Evolutionary conservation across 75 land plant genomes (phyloP).

Genomic region (Ceratopteris richardii): DNA sequence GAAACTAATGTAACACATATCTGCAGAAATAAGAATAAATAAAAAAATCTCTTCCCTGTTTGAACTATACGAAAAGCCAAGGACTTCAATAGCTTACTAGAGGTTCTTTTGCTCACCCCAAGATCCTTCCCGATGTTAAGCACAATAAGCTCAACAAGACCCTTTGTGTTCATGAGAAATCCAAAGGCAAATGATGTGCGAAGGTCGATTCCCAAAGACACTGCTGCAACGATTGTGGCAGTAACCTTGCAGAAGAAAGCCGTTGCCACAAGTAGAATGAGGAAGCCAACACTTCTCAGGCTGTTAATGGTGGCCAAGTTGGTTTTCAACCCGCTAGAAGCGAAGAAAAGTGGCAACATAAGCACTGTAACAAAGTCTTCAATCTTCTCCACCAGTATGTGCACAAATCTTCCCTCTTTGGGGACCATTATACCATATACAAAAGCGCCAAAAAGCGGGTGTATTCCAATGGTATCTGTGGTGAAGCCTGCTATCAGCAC

Average conservation of each 20-base stretch:
- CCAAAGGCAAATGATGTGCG: constrained; percentile 24
- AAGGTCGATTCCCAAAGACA: constrained; percentile 15
- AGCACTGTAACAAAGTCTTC: constrained; percentile 38
- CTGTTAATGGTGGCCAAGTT: constrained; percentile 8
- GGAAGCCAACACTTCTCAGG: not conserved
- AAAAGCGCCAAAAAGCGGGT: constrained; percentile 36
- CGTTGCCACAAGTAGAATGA: constrained; percentile 7
- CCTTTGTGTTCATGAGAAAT: constrained; percentile 41
- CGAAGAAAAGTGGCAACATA: constrained; percentile 42
- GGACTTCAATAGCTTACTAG: no score
- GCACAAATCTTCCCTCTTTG: constrained; percentile 32
- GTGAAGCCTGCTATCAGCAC: constrained; percentile 21
- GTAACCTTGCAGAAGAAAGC: constrained; percentile 28
- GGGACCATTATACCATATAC: constrained; percentile 44
- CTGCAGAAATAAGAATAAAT: no score
- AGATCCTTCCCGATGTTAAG: constrained; percentile 17
- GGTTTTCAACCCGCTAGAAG: constrained; percentile 23
- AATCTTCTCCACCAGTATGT: constrained; percentile 31
- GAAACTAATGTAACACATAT: not conserved
- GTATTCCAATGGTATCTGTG: constrained; percentile 30
- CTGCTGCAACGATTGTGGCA: constrained; percentile 22
- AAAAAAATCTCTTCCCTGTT: no score
- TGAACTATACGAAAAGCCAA: no score
- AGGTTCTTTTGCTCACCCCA: not conserved
- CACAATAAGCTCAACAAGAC: constrained; percentile 47